phyloP scores from a whole-genome alignment of 2,329 filamentous ascomycete species.

The Colletotrichum brevisporum region DNA sequence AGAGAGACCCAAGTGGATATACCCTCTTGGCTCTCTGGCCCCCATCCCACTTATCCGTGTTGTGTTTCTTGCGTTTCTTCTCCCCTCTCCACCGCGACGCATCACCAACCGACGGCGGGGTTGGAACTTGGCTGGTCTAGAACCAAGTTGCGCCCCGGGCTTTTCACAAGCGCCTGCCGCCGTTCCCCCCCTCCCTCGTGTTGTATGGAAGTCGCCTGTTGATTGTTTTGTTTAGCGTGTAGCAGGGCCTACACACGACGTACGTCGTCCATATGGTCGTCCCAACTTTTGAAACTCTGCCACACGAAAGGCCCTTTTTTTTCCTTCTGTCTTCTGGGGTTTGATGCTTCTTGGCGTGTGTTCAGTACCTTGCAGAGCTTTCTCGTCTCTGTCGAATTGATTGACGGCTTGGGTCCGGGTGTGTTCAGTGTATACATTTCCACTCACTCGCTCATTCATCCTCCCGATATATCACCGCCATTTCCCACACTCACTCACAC shows the following conservation, averaged over 20 bases:
- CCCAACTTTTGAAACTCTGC: constrained; percentile 34
- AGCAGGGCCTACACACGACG: constrained; percentile 9
- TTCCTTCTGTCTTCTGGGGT: background rate
- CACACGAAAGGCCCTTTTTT: constrained; percentile 26
- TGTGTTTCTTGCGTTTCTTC: constrained; percentile 14
- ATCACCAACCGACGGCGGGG: constrained; percentile 13
- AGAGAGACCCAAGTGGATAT: constrained; percentile 6
- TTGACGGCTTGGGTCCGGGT: constrained; percentile 24
- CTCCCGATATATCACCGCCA: constrained; percentile 32
- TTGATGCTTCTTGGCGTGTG: background rate
- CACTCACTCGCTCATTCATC: background rate
- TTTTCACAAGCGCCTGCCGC: background rate
- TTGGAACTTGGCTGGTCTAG: constrained; percentile 14
- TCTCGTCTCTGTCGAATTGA: constrained; percentile 14
- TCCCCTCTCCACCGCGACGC: constrained; percentile 18
- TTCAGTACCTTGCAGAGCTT: constrained; percentile 4
- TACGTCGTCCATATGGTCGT: constrained; percentile 26
- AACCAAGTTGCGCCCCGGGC: background rate
- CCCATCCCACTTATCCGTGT: background rate
- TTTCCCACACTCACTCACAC: constrained; percentile 2
- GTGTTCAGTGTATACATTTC: constrained; percentile 15
- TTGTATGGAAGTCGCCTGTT: background rate
- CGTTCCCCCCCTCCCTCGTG: background rate
- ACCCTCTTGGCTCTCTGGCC: no score
- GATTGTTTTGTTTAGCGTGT: constrained; percentile 15